Conservation (phyloP, 805 yeast species). For the Teunomyces panamensis region DNA sequence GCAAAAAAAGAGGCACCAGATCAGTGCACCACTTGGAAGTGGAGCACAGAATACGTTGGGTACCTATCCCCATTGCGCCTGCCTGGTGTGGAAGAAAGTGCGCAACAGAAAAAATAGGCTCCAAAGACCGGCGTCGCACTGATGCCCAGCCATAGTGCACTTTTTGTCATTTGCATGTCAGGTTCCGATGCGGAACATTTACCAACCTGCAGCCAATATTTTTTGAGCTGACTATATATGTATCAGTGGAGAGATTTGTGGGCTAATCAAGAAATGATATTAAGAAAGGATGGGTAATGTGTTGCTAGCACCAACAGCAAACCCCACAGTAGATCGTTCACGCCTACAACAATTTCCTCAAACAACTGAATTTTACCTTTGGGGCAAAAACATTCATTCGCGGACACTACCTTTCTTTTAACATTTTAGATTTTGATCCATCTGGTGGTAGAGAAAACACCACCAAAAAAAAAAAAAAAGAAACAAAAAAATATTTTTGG, state of each 20-base stretch:
- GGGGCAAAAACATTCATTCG: neutral
- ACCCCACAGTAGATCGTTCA: neutral
- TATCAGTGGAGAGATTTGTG: conserved; percentile 1
- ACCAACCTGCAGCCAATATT: conserved; percentile 2
- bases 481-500: conserved; percentile 2
- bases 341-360: neutral
- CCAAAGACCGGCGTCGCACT: neutral
- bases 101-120: neutral
- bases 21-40: neutral
- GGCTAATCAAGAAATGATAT: neutral
- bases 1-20: neutral
- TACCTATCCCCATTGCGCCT: neutral
- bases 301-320: neutral
- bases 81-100: neutral
- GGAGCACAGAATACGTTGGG: neutral
- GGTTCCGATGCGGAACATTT: conserved; percentile 2
- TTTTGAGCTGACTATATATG: neutral
- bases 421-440: neutral
- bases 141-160: neutral
- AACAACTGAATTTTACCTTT: too few species aligned
- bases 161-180: conserved; percentile 1
- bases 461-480: conserved; percentile 1
- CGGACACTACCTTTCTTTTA: neutral
- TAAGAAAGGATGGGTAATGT: neutral
- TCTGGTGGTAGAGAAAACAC: conserved; percentile 1